Percentiles rank a stretch among this genome's conserved stretches.
phyloP scores from a whole-genome alignment of 805 yeast genomes.

The Metschnikowia cubensis region DNA sequence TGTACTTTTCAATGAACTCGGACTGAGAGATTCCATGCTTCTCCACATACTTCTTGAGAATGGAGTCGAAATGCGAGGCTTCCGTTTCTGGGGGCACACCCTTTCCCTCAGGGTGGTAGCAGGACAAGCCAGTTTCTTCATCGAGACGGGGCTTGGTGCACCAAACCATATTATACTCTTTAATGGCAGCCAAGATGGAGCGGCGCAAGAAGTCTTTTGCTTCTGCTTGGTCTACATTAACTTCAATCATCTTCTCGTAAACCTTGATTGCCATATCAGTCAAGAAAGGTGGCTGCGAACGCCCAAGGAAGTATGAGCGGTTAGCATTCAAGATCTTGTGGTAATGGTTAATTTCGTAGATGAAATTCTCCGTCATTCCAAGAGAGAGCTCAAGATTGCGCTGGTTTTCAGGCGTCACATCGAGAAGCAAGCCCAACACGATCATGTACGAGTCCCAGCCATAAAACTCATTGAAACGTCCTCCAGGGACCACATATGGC shows the following conservation, averaged over 20 bases:
- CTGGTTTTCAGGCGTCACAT: conserved; percentile 32
- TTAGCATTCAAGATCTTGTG: conserved; percentile 94
- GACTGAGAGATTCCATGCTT: conserved; percentile 57
- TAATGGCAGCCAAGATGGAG: conserved; percentile 74
- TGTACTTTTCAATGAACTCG: conserved; percentile 62
- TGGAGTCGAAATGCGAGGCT: conserved; percentile 74
- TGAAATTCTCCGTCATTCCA: conserved; percentile 90
- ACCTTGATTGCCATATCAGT: conserved; percentile 86
- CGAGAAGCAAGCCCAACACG: conserved; percentile 72
- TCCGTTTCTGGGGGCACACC: conserved; percentile 99
- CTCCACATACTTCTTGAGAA: conserved; percentile 62
- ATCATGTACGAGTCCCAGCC: conserved; percentile 99
- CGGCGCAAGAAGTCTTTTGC: conserved; percentile 52
- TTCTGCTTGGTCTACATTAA: conserved; percentile 29
- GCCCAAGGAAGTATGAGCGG: conserved; percentile 80
- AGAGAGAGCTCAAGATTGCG: conserved; percentile 65
- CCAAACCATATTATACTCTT: conserved; percentile 85
- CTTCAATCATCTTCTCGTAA: conserved; percentile 52
- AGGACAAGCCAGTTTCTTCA: conserved; percentile 68
- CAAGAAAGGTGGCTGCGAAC: conserved; percentile 95
- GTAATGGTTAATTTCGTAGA: conserved; percentile 83
- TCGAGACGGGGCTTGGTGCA: conserved; percentile 69
- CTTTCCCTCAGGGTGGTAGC: conserved; percentile 83
- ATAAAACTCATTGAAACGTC: conserved; percentile 91
- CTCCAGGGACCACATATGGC: conserved; percentile 96